Percentiles rank a stretch among this genome's conserved stretches.
These are phyloP conservation scores for Setomelanomma holmii DNA, from an alignment of 2,329 filamentous ascomycete genomes.

Conservation along the genomic window DNA sequence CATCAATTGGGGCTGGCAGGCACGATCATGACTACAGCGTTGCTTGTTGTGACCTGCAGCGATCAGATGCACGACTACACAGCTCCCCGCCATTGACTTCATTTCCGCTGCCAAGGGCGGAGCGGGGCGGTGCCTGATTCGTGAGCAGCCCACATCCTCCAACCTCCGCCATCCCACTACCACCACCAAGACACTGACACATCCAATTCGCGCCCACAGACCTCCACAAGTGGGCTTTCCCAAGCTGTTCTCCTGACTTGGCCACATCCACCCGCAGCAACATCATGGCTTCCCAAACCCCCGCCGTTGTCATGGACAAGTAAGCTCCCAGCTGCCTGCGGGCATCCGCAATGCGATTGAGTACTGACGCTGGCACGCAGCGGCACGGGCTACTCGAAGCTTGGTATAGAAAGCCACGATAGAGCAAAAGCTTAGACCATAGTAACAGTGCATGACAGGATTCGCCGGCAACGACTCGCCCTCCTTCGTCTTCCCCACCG, in stretches of 20 bases:
- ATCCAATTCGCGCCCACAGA: conserved; percentile 29
- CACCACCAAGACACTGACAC: conserved; percentile 36
- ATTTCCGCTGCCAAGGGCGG: conserved; percentile 35
- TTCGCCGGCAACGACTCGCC: conserved; percentile 99
- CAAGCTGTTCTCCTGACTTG: conserved; percentile 30
- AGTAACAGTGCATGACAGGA: conserved; percentile 63
- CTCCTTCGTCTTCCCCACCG: conserved; percentile 98
- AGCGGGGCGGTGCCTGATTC: conserved; percentile 37
- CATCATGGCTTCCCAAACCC: conserved; percentile 94
- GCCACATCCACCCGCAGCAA: conserved; percentile 27
- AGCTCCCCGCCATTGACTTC: conserved; percentile 15
- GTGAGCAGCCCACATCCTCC: conserved; percentile 31
- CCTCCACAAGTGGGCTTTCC: conserved; percentile 20
- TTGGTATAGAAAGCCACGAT: conserved; percentile 70
- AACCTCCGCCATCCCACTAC: conserved; percentile 40
- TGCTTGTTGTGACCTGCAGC: background rate
- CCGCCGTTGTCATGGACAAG: conserved; percentile 99
- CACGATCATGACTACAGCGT: conserved; percentile 7
- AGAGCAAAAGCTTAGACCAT: conserved; percentile 11
- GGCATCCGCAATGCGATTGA: conserved; percentile 36
- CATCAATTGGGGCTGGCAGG: conserved; percentile 9
- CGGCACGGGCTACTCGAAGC: conserved; percentile 99
- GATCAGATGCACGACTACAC: background rate
- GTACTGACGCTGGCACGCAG: conserved; percentile 62
- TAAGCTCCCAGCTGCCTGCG: conserved; percentile 63